Percentiles rank a stretch among this genome's conserved stretches.
Conservation (phyloP, 768 basidiomycete genomes). For the Mycena polygramma region DNA sequence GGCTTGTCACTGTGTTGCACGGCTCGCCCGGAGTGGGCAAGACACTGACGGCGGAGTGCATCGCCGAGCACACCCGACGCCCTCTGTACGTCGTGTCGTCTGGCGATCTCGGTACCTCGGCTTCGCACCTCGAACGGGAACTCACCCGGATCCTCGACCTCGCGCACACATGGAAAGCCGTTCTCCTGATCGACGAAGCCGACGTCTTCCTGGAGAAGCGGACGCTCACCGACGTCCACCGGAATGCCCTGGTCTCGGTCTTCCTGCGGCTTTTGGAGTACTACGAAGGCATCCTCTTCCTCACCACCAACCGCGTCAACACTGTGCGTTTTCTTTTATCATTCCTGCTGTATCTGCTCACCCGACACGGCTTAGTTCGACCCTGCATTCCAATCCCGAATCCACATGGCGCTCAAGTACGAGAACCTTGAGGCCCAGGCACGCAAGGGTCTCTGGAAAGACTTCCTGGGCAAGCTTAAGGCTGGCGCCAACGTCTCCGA, state of each 20-base stretch:
- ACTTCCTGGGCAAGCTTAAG: slow-evolving; percentile 29
- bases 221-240: slow-evolving; percentile 32
- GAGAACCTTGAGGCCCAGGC: slow-evolving; percentile 25
- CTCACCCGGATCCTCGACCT: slow-evolving; percentile 36
- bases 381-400: slow-evolving; percentile 35
- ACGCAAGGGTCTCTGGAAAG: slow-evolving; percentile 31
- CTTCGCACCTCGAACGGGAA: slow-evolving; percentile 29
- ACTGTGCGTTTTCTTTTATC: neutral
- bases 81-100: slow-evolving; percentile 39
- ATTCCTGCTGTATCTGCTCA: neutral
- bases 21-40: slow-evolving; percentile 39
- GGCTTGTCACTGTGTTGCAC: slow-evolving; percentile 31
- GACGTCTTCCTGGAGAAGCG: slow-evolving; percentile 43
- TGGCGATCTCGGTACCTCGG: slow-evolving; percentile 41
- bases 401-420: slow-evolving; percentile 35
- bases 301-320: slow-evolving; percentile 37
- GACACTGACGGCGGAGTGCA: slow-evolving; percentile 42
- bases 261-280: slow-evolving; percentile 41
- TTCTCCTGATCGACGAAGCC: slow-evolving; percentile 43
- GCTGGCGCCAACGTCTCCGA: slow-evolving; percentile 35
- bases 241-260: slow-evolving; percentile 41
- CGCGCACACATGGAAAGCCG: slow-evolving; percentile 39
- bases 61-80: slow-evolving; percentile 37
- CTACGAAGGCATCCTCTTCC: slow-evolving; percentile 36
- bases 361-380: slow-evolving; percentile 14